Evolutionary conservation across 345 rosid species (phyloP).

Genomic region (Rhodamnia rubescens): DNA sequence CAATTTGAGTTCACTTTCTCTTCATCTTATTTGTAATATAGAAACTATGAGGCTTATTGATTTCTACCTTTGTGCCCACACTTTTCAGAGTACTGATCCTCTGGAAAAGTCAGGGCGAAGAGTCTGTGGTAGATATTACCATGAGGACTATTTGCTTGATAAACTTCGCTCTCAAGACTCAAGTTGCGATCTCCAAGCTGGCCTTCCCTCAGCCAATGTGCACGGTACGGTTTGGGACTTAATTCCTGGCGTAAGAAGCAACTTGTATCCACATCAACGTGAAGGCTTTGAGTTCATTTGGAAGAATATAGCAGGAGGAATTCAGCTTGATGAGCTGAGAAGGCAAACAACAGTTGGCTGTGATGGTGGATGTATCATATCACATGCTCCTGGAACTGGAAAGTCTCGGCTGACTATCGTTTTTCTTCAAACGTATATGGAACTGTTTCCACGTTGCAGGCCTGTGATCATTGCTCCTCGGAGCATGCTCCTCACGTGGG

Average conservation of each 20-base stretch:
- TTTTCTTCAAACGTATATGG: constrained; percentile 48
- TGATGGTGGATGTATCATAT: constrained; percentile 61
- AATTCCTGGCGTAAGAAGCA: constrained; percentile 39
- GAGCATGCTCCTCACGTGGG: constrained; percentile 76
- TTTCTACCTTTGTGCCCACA: not conserved
- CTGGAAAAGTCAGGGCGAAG: not conserved
- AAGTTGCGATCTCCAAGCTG: not conserved
- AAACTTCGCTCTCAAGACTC: constrained; percentile 3
- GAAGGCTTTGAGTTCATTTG: constrained; percentile 84
- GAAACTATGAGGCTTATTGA: not conserved
- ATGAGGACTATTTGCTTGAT: not conserved
- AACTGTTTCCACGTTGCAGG: constrained; percentile 36
- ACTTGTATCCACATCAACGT: constrained; percentile 57
- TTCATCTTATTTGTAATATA: not conserved
- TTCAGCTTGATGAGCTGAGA: constrained; percentile 28
- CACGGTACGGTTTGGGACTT: constrained; percentile 10
- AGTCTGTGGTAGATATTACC: not conserved
- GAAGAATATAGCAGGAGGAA: constrained; percentile 60
- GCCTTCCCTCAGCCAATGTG: not conserved
- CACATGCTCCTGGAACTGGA: constrained; percentile 90
- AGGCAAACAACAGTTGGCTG: not conserved
- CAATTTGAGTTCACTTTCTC: not conserved
- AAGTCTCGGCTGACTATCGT: constrained; percentile 63
- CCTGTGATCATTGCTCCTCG: constrained; percentile 72
- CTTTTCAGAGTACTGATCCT: not conserved